Evolutionary conservation across 495 filamentous ascomycete species (phyloP).

Genomic region (Xylaria sp.): DNA sequence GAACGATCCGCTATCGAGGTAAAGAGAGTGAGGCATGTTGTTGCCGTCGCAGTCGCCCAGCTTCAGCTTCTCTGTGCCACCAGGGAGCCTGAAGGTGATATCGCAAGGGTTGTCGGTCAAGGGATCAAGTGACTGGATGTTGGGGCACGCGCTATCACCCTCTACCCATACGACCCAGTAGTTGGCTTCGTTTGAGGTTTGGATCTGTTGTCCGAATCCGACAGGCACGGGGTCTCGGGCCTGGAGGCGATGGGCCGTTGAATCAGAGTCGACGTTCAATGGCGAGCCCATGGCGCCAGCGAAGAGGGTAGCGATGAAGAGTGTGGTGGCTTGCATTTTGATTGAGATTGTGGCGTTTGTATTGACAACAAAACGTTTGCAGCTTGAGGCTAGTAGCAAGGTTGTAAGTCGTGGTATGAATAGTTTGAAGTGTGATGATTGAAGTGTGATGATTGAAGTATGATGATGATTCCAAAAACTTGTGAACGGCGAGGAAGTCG

Average conservation of each 20-base stretch:
- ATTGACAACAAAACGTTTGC: background rate
- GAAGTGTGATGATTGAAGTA: background rate
- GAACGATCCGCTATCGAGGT: background rate
- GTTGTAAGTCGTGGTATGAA: background rate
- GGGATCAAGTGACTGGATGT: background rate
- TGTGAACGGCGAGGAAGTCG: background rate
- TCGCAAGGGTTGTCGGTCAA: background rate
- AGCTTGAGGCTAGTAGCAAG: background rate
- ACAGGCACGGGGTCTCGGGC: background rate
- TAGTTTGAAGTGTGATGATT: background rate
- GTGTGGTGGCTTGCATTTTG: background rate
- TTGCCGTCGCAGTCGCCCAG: slow-evolving; percentile 2
- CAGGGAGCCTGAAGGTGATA: background rate
- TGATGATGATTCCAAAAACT: background rate
- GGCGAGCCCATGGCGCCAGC: background rate
- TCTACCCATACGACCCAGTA: background rate
- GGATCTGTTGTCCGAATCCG: background rate
- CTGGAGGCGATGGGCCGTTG: background rate
- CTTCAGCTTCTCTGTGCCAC: background rate
- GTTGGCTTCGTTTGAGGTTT: background rate
- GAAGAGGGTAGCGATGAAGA: slow-evolving; percentile 1
- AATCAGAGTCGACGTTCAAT: background rate
- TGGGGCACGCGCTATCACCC: background rate
- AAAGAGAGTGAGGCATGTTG: background rate
- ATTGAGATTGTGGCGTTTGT: background rate